Base-by-base conservation (phyloP, 23 red algal genomes). In the Gracilaria gracilis region DNA sequence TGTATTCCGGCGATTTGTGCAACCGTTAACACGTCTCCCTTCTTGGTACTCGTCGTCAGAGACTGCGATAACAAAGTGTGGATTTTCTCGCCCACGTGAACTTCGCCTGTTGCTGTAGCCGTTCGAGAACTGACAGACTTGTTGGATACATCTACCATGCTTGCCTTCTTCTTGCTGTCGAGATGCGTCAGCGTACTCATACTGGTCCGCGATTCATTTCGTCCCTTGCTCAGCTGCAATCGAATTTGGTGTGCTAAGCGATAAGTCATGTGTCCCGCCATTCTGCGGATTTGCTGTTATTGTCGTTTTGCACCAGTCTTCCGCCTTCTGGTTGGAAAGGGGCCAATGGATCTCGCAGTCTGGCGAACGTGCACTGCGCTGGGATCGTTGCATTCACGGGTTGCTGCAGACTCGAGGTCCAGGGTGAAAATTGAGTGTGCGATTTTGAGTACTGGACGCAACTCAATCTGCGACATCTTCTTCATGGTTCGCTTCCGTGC, bases 61-160 rank as follows among this genome's bases (percentile, higher is more conserved):
- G 72, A 50, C 21, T 42, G 40, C 34, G 14, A 4, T 59, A 79
- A 29, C 15, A 57, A 29, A 20, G 42, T 9, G 58, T 87, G 39
- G 64, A 98, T 90, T 25, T 32, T 47, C 21, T 83, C 58, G 21
- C 94, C 94, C 5, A 99, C 35, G 28, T 82, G 57, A 33, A 99
- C 93, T 19, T 39, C 75, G 7, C 94, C 97, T 37, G 42, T 23
- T 25, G 97, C 97, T 19, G 40, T 49, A 2, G 97, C 97, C 24
- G 59, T 94, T 3, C 97, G 81, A 2, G 37, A n/a, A 8, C 23
- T 93, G 20, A 33, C 48, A 12, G 40, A 21, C 83, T 99, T 99
- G 48, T 69, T 19, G 9, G 65, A 79, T 20, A 99, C 91, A 75
- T 99, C 91, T 51, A 99, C 97, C 97, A 99, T 99, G 39, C 79